Base-by-base conservation (phyloP, 2,329 filamentous ascomycete species). In the Epichloe gansuensis region DNA sequence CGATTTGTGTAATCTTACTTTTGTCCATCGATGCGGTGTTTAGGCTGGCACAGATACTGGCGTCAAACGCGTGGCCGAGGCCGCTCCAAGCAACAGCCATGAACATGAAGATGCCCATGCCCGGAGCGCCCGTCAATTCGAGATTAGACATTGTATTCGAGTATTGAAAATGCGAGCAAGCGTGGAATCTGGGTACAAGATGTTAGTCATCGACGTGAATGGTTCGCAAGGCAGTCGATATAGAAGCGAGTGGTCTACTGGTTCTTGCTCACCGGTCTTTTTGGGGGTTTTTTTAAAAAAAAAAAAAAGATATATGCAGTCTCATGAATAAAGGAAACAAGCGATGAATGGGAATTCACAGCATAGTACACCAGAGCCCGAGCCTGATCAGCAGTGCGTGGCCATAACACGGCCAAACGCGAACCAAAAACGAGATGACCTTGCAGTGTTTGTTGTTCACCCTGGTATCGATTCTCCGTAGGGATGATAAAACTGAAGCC, bases 41-140 rank as follows among this genome's bases (percentile, higher is more conserved):
- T 58, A 68, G 58, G 41, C 52, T 62, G 43, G 69, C 62, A 55
- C 70, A 72, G n/a, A 71, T 58, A 46, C 61, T 56, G 41, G 64
- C 51, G 51, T 62, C 58, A 5, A 69, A 21, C 9, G 64, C 62
- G 9, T 52, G 52, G 35, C 58, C 58, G n/a, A 63, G 12, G 8
- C 59, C 46, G 3, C 53, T 53, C 57, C 62, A 65, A 28, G 57
- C 55, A 28, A 62, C 56, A 39, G 59, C 51, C 47, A 65, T 46
- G 13, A 69, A 21, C 4, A 59, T 17, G 25, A 53, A 41, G 34
- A 47, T 49, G 39, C 43, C 50, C 44, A 52, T 23, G 42, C 44
- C 39, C 7, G 34, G 25, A 15, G 15, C 17, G 28, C 31, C 45
- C 17, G 5, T 23, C 3, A 44, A 45, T 13, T 23, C 25, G 9